These are phyloP conservation scores for Fusarium sacchari DNA, from an alignment of 2,329 filamentous ascomycete genomes.

Conservation along the genomic window DNA sequence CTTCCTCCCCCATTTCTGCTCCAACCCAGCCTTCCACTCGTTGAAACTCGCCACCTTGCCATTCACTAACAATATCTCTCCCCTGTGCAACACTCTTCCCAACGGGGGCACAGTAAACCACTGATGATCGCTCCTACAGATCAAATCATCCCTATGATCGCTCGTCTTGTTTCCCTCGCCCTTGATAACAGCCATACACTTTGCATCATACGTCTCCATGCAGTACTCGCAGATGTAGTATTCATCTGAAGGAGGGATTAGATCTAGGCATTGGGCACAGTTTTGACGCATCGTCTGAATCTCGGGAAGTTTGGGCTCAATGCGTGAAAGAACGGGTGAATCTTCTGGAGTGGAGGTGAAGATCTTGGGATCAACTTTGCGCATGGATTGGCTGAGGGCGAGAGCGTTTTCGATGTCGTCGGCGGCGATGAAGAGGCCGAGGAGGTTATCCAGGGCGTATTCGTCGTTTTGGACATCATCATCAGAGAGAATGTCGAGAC, in stretches of 20 bases:
- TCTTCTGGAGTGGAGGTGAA: conserved; percentile 43
- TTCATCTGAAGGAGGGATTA: conserved; percentile 45
- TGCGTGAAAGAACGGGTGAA: conserved; percentile 43
- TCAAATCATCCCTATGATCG: conserved; percentile 43
- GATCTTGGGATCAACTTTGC: conserved; percentile 47
- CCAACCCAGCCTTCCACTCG: conserved; percentile 51
- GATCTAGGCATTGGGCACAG: conserved; percentile 53
- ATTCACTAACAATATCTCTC: conserved; percentile 51
- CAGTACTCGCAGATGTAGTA: conserved; percentile 52
- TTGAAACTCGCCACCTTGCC: conserved; percentile 47
- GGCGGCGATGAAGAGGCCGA: conserved; percentile 52
- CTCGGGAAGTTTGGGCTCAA: conserved; percentile 51
- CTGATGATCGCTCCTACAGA: conserved; percentile 51
- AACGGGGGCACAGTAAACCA: conserved; percentile 54
- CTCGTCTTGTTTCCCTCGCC: conserved; percentile 45
- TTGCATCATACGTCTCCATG: conserved; percentile 52
- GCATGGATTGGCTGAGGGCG: conserved; percentile 53
- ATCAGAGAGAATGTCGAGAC: conserved; percentile 52
- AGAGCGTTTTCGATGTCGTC: conserved; percentile 50
- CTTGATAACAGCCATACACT: conserved; percentile 48
- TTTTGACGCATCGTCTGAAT: conserved; percentile 48
- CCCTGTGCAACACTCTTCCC: conserved; percentile 48
- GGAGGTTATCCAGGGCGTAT: conserved; percentile 54
- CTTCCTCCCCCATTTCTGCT: conserved; percentile 43
- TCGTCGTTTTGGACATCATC: conserved; percentile 55